A percentile compares a stretch with the other conserved stretches of the same genome.
Conservation (phyloP, 2,329 filamentous ascomycete genomes). For the Scleromitrula shiraiana region DNA sequence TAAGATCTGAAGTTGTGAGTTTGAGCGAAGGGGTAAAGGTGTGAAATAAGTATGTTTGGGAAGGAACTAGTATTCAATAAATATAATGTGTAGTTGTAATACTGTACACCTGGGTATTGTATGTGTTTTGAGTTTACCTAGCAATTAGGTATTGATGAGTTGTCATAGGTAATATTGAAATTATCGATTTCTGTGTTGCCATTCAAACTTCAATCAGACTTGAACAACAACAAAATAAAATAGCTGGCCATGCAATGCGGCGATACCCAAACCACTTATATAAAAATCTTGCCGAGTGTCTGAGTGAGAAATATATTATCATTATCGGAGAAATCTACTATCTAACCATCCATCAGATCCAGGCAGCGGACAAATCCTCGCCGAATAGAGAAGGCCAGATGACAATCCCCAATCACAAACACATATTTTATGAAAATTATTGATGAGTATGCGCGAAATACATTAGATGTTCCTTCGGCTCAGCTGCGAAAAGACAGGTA, state of each 20-base stretch:
- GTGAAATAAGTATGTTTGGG: background rate
- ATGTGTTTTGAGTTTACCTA: background rate
- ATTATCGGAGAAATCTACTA: background rate
- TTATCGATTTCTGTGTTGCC: background rate
- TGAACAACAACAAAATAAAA: background rate
- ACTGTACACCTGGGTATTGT: background rate
- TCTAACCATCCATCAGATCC: background rate
- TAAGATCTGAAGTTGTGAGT: background rate
- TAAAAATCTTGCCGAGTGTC: background rate
- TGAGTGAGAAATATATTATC: background rate
- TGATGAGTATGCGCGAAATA: background rate
- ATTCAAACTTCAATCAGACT: background rate
- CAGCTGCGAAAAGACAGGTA: background rate
- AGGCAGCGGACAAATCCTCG: background rate
- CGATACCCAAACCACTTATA: conserved; percentile 1
- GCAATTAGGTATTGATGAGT: no score
- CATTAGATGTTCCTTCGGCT: background rate
- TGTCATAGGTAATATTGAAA: conserved; percentile 5
- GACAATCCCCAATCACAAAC: no score
- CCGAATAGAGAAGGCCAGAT: conserved; percentile 7
- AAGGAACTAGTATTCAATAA: background rate
- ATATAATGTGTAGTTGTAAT: background rate
- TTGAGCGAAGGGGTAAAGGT: background rate
- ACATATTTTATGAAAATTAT: no score
- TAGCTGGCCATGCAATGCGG: background rate